A percentile compares a stretch with the other conserved stretches of the same genome.
phyloP scores from a whole-genome alignment of 139 green algal genomes.

The Chlorella sp. region DNA sequence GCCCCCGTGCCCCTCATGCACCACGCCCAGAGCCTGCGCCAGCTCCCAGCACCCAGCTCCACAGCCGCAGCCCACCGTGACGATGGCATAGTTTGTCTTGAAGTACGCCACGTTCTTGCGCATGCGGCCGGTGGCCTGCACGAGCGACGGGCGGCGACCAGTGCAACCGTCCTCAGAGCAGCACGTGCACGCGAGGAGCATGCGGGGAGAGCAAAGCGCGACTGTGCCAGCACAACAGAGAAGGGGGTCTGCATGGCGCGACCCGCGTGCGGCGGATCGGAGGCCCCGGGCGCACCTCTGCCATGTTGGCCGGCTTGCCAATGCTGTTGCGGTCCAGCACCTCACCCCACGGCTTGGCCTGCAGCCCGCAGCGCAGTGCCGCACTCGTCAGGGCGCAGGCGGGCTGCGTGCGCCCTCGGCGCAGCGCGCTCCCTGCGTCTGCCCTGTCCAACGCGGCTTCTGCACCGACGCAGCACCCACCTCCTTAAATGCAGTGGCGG shows the following conservation, averaged over 20 bases:
- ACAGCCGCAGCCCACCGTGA: constrained; percentile 69
- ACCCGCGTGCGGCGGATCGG: no score
- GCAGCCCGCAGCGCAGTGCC: constrained; percentile 29
- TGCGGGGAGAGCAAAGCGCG: no score
- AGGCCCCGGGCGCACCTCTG: constrained; percentile 71
- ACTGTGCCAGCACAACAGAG: no score
- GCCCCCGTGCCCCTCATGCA: not conserved
- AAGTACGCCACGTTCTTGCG: constrained; percentile 94
- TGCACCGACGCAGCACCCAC: no score
- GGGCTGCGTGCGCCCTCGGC: no score
- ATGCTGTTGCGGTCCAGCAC: constrained; percentile 81
- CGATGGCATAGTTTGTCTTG: constrained; percentile 88
- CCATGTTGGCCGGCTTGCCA: constrained; percentile 68
- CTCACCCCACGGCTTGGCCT: constrained; percentile 92
- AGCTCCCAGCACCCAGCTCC: not conserved
- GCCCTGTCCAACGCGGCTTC: no score
- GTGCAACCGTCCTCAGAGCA: no score
- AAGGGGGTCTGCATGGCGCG: no score
- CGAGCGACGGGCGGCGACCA: no score
- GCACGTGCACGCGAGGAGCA: no score
- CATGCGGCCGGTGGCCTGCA: constrained; percentile 73
- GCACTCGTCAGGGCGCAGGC: no score
- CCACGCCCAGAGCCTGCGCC: not conserved
- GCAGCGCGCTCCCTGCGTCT: no score
- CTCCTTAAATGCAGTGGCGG: constrained; percentile 32